Base-by-base conservation (phyloP, 139 green algal genomes). In the Ettlia oleoabundans region DNA sequence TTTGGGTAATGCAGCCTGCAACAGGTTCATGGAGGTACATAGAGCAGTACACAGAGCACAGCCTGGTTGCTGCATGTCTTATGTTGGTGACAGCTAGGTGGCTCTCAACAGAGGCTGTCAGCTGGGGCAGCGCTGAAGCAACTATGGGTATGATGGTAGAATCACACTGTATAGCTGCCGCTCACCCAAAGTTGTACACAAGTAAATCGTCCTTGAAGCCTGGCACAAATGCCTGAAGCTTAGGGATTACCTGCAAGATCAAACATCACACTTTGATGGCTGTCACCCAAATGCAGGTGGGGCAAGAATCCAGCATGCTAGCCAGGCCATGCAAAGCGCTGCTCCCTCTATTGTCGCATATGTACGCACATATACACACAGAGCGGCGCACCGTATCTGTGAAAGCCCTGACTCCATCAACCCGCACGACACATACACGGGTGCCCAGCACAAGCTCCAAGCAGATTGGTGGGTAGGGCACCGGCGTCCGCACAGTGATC, bases 171-270 rank as follows among this genome's bases (percentile, higher is more conserved):
- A n/a, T n/a, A n/a, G n/a, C n/a, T n/a, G 55, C 55, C 15, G 55
- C 55, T n/a, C 52, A 79, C 72, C 81, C 81, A 38, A 81, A 63
- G 62, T 85, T 85, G 33, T 62, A 30, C 0, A 82, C 64, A 3
- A 77, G 15, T 10, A 58, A 15, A 15, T 58, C 47, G 10, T 58
- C 47, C 10, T 15, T 10, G 47, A 58, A 58, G 47, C 15, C 13
- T 10, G 47, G 47, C 15, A 15, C 15, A 58, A 24, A 15, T 15
- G 47, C 47, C 47, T 58, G 47, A 24, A 58, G 15, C 13, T 15
- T 10, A 58, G 47, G 47, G 15, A 58, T 58, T 10, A 58, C 47
- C 47, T 58, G 47, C 47, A 58, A 58, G 47, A 58, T 58, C 47
- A 58, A 10, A 10, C 10, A 58, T 15, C 47, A 58, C 47, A 58